A percentile compares a stretch with the other conserved stretches of the same genome.
These are phyloP conservation scores for Russula earlei DNA, from an alignment of 768 basidiomycete genomes.

Conservation along the genomic window DNA sequence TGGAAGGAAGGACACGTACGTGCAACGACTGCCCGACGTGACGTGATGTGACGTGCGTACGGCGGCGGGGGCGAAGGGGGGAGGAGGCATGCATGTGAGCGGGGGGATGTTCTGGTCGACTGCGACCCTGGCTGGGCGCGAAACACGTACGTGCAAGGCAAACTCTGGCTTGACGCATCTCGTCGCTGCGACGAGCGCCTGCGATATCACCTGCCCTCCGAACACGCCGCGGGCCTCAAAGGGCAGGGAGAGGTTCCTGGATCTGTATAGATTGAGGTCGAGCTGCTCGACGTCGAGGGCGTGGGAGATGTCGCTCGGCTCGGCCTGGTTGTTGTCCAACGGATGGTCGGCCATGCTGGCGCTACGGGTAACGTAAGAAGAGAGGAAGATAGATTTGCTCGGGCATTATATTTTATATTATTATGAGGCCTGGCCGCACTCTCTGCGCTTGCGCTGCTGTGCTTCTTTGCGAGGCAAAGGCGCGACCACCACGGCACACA, in stretches of 20 bases:
- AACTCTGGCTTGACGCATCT: constrained; percentile 58
- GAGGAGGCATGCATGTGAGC: too few species aligned
- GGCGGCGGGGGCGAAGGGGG: too few species aligned
- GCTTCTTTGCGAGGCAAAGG: too few species aligned
- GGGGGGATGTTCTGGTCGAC: too few species aligned
- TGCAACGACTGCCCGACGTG: constrained; percentile 47
- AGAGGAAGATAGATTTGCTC: too few species aligned
- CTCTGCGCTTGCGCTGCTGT: too few species aligned
- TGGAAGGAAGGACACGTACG: constrained; percentile 34
- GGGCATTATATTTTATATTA: too few species aligned
- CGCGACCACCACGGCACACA: not conserved
- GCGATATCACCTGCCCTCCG: constrained; percentile 84
- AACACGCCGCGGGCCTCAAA: constrained; percentile 61
- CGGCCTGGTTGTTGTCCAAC: constrained; percentile 8
- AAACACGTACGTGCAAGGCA: constrained; percentile 60
- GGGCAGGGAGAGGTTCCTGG: constrained; percentile 63
- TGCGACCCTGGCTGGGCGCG: too few species aligned
- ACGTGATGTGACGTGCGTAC: too few species aligned
- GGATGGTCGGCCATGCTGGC: constrained; percentile 12
- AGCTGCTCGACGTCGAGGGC: constrained; percentile 72
- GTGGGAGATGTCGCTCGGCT: constrained; percentile 45
- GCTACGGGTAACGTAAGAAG: not conserved
- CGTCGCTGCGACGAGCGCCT: constrained; percentile 75
- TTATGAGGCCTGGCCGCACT: too few species aligned
- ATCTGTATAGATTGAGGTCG: constrained; percentile 69